Evolutionary conservation across 768 basidiomycete genomes (phyloP), one percentile per base, ranked within the genome.

Genomic region (Lepiota subincarnata): DNA sequence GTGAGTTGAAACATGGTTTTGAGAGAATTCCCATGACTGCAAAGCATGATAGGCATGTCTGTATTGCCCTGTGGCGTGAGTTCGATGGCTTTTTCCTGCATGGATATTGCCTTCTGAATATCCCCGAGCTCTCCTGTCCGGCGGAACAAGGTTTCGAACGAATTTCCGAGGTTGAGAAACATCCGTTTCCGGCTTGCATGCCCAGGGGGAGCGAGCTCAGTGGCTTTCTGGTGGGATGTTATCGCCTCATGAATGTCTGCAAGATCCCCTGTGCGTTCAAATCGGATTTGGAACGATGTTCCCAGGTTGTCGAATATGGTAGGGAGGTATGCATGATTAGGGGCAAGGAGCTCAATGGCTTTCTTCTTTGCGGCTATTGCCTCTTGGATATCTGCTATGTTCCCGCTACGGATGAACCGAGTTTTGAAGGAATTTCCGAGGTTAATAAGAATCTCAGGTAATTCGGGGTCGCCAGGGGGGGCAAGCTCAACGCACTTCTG

Each of bases 11-110:
- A 59, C n/a, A 44, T 43, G 31, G n/a, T 24, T 28, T 42, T 12
- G 6, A 65, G 53, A 4, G 56, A 55, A 46, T 55, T 61, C 1
- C 63, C 66, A 44, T 64, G 66, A 19, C 58, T 47, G n/a, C 54
- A 28, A 13, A 67, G 56, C 2, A 34, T 48, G 11, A 22, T 16
- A 24, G 62, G 54, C 6, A 59, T 60, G 24, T 46, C 14, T 1
- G 60, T 35, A 55, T 64, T 59, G 35, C 38, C 50, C 22, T 58
- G 48, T 34, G 61, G 55, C 26, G 53, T 54, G 16, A 60, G 22
- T 28, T 53, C 14, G 6, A 64, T 47, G 13, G 57, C 59, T 24
- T 48, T 24, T 28, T 57, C 16, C 18, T 53, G 51, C 16, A 18
- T n/a, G 4, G 43, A 40, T 14, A 62, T 63, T 1, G 59, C 57